Conservation (phyloP, 1,139 yeast species). For the Suhomyces chickasaworum region DNA sequence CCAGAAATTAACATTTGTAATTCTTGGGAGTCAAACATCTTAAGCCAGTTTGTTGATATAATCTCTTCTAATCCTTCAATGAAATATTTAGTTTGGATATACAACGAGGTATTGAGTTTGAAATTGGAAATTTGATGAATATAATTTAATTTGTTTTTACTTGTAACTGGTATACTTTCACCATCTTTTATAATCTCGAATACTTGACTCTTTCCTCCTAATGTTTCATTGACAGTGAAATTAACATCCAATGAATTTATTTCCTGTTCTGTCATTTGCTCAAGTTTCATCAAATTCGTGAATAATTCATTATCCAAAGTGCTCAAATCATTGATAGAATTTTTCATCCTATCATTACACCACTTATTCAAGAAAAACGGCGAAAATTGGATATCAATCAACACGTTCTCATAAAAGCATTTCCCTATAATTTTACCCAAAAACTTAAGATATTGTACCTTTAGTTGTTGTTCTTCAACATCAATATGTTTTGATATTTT, state of each 20-base stretch:
- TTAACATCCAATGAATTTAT: constrained; percentile 60
- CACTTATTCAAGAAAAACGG: constrained; percentile 83
- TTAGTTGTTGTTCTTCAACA: constrained; percentile 28
- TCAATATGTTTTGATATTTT: constrained; percentile 29
- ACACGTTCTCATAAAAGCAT: constrained; percentile 81
- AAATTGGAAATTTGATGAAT: constrained; percentile 78
- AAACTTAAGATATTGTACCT: constrained; percentile 54
- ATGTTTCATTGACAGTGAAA: constrained; percentile 59
- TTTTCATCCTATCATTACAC: constrained; percentile 47
- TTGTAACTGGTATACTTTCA: constrained; percentile 52
- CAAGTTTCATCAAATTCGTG: constrained; percentile 61
- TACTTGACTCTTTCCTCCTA: constrained; percentile 38
- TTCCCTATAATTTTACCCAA: constrained; percentile 86
- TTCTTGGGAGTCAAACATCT: constrained; percentile 82
- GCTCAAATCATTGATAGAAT: constrained; percentile 76
- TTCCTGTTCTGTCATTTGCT: constrained; percentile 58
- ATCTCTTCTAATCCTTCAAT: constrained; percentile 70
- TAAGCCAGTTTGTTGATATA: constrained; percentile 73
- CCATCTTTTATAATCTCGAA: constrained; percentile 70
- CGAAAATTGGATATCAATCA: constrained; percentile 83
- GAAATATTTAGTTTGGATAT: constrained; percentile 63
- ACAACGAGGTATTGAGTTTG: constrained; percentile 66
- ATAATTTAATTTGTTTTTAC: constrained; percentile 68
- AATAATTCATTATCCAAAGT: constrained; percentile 72
- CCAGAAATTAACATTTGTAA: constrained; percentile 86